Evolutionary conservation across 768 basidiomycete species (phyloP).

Genomic region (Kwoniella shandongensis): DNA sequence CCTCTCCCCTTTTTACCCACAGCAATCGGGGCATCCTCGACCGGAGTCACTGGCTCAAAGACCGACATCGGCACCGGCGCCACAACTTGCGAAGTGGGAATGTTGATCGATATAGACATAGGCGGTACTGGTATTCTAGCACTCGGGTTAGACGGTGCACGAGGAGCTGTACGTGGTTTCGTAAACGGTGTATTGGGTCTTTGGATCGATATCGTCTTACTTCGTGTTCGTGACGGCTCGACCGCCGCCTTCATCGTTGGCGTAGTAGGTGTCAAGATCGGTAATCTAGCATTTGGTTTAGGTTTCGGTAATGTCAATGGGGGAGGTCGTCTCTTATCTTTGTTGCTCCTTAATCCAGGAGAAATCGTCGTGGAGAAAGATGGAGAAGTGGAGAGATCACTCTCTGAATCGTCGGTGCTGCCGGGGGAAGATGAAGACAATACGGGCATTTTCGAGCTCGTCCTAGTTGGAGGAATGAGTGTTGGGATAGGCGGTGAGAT

Average conservation of each 20-base stretch:
- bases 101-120: background rate
- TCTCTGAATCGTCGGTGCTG: conserved; percentile 5
- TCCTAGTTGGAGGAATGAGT: conserved; percentile 13
- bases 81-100: background rate
- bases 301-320: conserved; percentile 25
- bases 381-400: background rate
- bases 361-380: background rate
- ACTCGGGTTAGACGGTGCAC: background rate
- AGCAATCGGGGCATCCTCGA: conserved; percentile 1
- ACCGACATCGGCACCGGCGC: conserved; percentile 10
- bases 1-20: conserved; percentile 7
- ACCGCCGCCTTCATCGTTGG: background rate
- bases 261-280: conserved; percentile 21
- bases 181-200: conserved; percentile 37
- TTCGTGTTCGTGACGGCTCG: background rate
- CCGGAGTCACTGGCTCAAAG: conserved; percentile 41
- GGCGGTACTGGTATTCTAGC: conserved; percentile 1
- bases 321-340: conserved; percentile 28
- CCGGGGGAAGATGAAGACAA: background rate
- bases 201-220: background rate
- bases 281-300: conserved; percentile 23
- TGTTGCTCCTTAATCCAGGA: background rate
- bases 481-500: conserved; percentile 14
- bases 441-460: conserved; percentile 13
- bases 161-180: conserved; percentile 33